phyloP scores from a whole-genome alignment of 1,284 basidiomycete genomes.

The Wallemia ichthyophaga region DNA sequence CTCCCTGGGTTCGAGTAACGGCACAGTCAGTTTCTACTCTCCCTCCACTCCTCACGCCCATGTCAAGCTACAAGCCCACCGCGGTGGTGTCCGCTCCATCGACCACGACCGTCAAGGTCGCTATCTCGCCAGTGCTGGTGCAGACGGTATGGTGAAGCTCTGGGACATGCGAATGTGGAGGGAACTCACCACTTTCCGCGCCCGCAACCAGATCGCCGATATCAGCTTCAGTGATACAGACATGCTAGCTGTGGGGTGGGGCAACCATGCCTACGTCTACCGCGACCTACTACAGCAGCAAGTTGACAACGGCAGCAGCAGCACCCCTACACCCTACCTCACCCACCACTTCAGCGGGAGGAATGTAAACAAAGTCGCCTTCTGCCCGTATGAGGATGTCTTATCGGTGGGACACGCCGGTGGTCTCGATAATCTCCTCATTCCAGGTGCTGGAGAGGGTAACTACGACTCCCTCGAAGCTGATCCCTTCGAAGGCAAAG shows the following conservation, averaged over 20 bases:
- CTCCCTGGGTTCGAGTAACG: conserved; percentile 70
- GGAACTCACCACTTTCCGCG: conserved; percentile 48
- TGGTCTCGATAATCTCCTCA: conserved; percentile 55
- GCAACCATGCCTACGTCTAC: conserved; percentile 42
- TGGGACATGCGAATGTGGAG: conserved; percentile 96
- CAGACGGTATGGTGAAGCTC: conserved; percentile 63
- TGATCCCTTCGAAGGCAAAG: conserved; percentile 74
- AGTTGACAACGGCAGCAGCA: conserved; percentile 15
- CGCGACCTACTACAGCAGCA: conserved; percentile 32
- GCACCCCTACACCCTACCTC: conserved; percentile 30
- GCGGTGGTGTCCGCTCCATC: conserved; percentile 55
- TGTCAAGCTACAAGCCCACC: conserved; percentile 66
- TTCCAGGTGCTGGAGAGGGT: conserved; percentile 75
- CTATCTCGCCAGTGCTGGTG: conserved; percentile 68
- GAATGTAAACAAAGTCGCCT: conserved; percentile 34
- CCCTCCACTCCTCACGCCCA: conserved; percentile 74
- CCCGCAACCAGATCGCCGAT: conserved; percentile 30
- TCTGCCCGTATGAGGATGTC: conserved; percentile 78
- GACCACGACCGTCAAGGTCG: conserved; percentile 52
- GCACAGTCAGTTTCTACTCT: conserved; percentile 79
- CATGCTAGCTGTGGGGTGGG: conserved; percentile 49
- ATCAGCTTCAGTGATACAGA: conserved; percentile 56
- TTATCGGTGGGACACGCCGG: conserved; percentile 37
- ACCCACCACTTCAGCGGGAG: conserved; percentile 45
- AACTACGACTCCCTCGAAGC: conserved; percentile 82